These are phyloP conservation scores for Cercophora newfieldiana DNA, from an alignment of 495 filamentous ascomycete genomes.

Conservation along the genomic window DNA sequence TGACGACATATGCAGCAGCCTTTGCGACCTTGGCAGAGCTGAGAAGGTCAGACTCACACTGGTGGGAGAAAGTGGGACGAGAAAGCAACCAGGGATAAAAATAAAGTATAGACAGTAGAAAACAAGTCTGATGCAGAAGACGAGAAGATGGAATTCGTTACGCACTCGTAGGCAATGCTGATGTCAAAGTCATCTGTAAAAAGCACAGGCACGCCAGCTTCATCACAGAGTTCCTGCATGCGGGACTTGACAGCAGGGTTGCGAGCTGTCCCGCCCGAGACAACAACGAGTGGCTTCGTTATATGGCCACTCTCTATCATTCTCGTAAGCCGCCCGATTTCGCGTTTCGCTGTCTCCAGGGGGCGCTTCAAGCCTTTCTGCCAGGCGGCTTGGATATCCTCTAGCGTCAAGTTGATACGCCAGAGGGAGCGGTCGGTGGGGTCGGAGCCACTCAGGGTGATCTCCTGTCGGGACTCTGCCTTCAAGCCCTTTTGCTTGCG, in stretches of 20 bases:
- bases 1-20: conserved; percentile 8
- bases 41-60: background rate
- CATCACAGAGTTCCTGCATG: background rate
- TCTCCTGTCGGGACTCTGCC: background rate
- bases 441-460: background rate
- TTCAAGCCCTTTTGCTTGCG: conserved; percentile 1
- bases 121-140: background rate
- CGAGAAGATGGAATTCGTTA: background rate
- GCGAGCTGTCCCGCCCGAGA: conserved; percentile 12
- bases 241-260: conserved; percentile 5
- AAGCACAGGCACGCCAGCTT: background rate
- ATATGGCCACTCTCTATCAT: background rate
- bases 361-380: background rate
- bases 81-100: background rate
- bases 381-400: background rate
- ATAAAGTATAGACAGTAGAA: too few relatives aligned
- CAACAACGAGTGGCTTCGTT: conserved; percentile 4
- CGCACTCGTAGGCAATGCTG: conserved; percentile 2
- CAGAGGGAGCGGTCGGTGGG: background rate
- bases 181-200: conserved; percentile 1
- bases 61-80: background rate
- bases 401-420: background rate
- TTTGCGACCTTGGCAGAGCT: conserved; percentile 11
- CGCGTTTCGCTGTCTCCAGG: background rate
- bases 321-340: background rate